These are phyloP conservation scores for Lactarius hengduanensis DNA, from an alignment of 768 basidiomycete genomes.

Conservation along the genomic window DNA sequence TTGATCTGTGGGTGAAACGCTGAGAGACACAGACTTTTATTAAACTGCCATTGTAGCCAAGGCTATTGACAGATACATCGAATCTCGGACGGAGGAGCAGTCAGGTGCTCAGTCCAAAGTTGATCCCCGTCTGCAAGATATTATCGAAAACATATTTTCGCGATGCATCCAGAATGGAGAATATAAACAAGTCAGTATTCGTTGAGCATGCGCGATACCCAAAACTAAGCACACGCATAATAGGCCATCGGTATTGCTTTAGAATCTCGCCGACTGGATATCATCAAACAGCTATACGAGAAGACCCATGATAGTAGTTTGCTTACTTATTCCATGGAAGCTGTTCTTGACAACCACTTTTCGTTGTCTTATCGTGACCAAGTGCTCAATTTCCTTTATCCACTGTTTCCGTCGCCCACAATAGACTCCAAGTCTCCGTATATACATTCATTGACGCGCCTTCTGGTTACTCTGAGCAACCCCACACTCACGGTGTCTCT, in stretches of 20 bases:
- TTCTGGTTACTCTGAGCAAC: slow-evolving; percentile 85
- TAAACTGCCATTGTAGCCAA: slow-evolving; percentile 56
- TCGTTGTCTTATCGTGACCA: slow-evolving; percentile 82
- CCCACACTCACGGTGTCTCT: slow-evolving; percentile 76
- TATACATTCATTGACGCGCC: slow-evolving; percentile 78
- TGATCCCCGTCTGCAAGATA: slow-evolving; percentile 74
- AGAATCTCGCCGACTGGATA: slow-evolving; percentile 84
- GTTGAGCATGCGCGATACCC: neutral
- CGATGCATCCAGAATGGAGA: slow-evolving; percentile 87
- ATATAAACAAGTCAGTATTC: slow-evolving; percentile 71
- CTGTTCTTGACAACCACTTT: slow-evolving; percentile 86
- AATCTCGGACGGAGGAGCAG: slow-evolving; percentile 59
- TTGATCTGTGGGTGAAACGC: slow-evolving; percentile 72
- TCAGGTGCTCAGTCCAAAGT: slow-evolving; percentile 53
- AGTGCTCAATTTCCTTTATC: slow-evolving; percentile 73
- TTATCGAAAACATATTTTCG: slow-evolving; percentile 87
- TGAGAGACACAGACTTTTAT: neutral
- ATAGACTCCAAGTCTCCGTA: slow-evolving; percentile 72
- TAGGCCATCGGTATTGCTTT: slow-evolving; percentile 95
- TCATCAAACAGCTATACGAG: slow-evolving; percentile 75
- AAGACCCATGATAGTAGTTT: slow-evolving; percentile 73
- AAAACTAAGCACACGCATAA: slow-evolving; percentile 19
- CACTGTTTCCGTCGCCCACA: slow-evolving; percentile 79
- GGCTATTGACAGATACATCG: slow-evolving; percentile 92
- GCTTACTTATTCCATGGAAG: slow-evolving; percentile 89